A percentile compares a stretch with the other conserved stretches of the same genome.
These are phyloP conservation scores for Erythrophleum fordii DNA, from an alignment of 306 rosid species.

Conservation along the genomic window DNA sequence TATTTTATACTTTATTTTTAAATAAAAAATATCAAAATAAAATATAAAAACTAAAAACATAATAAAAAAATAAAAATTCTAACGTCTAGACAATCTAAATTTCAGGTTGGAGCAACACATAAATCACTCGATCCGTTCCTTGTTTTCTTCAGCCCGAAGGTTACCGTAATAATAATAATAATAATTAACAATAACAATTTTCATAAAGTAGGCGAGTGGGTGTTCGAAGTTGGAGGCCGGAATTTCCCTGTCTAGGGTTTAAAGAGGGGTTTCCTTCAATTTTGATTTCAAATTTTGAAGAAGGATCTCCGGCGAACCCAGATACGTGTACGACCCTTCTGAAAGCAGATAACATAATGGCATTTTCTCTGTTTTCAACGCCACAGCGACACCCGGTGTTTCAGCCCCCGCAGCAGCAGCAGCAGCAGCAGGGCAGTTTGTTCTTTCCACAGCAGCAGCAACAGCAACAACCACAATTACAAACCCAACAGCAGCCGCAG, in stretches of 20 bases:
- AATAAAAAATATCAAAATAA: too few relatives aligned
- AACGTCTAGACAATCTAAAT: too few relatives aligned
- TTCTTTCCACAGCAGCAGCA: constrained; percentile 52
- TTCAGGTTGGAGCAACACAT: too few relatives aligned
- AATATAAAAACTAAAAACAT: too few relatives aligned
- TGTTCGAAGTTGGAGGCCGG: not conserved
- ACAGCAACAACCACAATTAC: constrained; percentile 31
- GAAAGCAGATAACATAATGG: constrained; percentile 50
- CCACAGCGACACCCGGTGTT: constrained; percentile 67
- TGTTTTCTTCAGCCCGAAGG: too few relatives aligned
- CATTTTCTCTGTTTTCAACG: constrained; percentile 76
- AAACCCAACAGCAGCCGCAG: constrained; percentile 44
- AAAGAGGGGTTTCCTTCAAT: constrained; percentile 38
- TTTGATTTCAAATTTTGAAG: constrained; percentile 2
- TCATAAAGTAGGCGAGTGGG: not conserved
- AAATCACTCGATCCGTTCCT: too few relatives aligned
- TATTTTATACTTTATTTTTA: too few relatives aligned
- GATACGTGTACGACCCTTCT: not conserved
- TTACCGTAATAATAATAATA: too few relatives aligned
- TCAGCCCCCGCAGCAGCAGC: constrained; percentile 56
- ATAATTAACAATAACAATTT: too few relatives aligned
- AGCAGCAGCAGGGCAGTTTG: constrained; percentile 52
- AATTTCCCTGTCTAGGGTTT: constrained; percentile 78
- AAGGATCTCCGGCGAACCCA: constrained; percentile 3
- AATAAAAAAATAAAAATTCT: too few relatives aligned